These are phyloP conservation scores for Chrysoporthe deuterocubensis DNA, from an alignment of 2,329 filamentous ascomycete species.

Conservation along the genomic window DNA sequence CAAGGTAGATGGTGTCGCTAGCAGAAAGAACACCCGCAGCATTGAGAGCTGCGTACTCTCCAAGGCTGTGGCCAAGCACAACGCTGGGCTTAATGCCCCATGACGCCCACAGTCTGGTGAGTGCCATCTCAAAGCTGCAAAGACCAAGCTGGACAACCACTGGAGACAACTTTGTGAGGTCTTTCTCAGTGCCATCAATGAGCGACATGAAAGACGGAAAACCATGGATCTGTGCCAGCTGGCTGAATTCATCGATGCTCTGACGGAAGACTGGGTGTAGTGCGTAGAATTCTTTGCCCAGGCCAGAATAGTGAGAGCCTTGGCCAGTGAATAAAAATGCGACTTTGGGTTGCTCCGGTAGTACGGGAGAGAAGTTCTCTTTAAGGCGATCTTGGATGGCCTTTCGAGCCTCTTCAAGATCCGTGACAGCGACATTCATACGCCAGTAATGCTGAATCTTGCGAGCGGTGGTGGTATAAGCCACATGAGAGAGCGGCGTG, in stretches of 20 bases:
- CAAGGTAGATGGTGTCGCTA: conserved; percentile 72
- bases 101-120: conserved; percentile 59
- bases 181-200: conserved; percentile 49
- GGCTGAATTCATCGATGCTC: conserved; percentile 61
- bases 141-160: conserved; percentile 58
- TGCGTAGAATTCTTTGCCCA: conserved; percentile 55
- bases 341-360: conserved; percentile 50
- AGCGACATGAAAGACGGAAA: conserved; percentile 62
- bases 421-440: conserved; percentile 50
- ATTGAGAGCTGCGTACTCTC: conserved; percentile 72
- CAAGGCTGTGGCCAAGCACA: conserved; percentile 64
- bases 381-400: conserved; percentile 48
- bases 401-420: conserved; percentile 47
- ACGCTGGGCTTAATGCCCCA: conserved; percentile 55
- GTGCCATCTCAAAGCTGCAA: conserved; percentile 60
- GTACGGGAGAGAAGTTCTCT: conserved; percentile 49
- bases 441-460: conserved; percentile 64
- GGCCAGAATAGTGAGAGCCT: conserved; percentile 56
- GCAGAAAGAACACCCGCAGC: conserved; percentile 72
- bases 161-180: conserved; percentile 51
- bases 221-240: conserved; percentile 52
- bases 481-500: conserved; percentile 58
- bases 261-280: conserved; percentile 52
- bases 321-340: conserved; percentile 62
- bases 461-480: conserved; percentile 71